Evolutionary conservation across 2,329 filamentous ascomycete species (phyloP).

Genomic region (Penicillium sp.): DNA sequence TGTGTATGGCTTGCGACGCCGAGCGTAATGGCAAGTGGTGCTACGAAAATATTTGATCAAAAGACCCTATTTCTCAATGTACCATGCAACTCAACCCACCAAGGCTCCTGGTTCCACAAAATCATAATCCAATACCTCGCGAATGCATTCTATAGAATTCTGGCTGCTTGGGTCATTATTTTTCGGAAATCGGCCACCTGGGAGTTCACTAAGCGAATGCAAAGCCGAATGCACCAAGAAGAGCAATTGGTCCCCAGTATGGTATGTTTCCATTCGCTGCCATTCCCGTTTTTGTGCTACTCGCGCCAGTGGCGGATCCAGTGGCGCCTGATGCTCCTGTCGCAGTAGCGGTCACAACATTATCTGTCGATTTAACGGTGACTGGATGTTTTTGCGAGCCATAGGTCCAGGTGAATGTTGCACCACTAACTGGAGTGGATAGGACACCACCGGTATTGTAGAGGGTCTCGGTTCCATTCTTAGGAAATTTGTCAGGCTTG

Average conservation of each 20-base stretch:
- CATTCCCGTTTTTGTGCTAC: conserved; percentile 4
- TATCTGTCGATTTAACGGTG: conserved; percentile 11
- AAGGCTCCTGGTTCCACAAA: no score
- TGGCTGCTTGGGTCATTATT: no score
- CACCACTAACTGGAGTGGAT: conserved; percentile 18
- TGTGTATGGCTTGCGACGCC: no score
- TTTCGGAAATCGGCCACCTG: no score
- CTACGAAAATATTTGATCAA: no score
- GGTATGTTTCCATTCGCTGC: background rate
- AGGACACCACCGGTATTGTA: conserved; percentile 16
- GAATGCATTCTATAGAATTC: no score
- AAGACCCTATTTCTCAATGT: no score
- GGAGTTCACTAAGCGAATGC: background rate
- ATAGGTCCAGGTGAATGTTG: conserved; percentile 20
- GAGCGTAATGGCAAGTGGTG: no score
- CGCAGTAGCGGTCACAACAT: conserved; percentile 1
- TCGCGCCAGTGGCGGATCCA: background rate
- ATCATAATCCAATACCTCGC: no score
- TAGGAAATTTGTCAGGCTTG: conserved; percentile 8
- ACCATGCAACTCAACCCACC: no score
- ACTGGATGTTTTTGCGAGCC: conserved; percentile 3
- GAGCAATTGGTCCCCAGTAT: background rate
- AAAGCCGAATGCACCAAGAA: background rate
- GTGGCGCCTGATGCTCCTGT: background rate
- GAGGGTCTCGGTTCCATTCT: conserved; percentile 19